Evolutionary conservation across 306 rosid genomes (phyloP).

Genomic region (Lotus japonicus): DNA sequence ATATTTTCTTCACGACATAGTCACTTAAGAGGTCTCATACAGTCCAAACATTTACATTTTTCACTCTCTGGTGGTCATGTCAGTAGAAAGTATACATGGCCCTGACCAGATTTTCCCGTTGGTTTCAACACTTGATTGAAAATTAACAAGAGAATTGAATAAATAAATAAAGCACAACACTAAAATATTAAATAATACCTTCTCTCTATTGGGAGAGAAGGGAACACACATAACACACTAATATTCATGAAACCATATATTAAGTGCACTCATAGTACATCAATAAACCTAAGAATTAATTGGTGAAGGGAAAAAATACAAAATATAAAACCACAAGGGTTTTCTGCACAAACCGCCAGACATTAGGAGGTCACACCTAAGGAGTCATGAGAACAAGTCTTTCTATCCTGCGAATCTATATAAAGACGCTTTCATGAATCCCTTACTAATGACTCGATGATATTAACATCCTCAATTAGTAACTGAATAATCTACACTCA

Average conservation of each 20-base stretch:
- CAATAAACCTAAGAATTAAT: conserved; percentile 24
- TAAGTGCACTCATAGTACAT: conserved; percentile 30
- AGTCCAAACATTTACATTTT: no score
- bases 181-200: neutral
- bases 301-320: conserved; percentile 22
- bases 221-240: conserved; percentile 6
- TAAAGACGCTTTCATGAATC: conserved; percentile 31
- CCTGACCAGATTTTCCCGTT: no score
- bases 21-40: no score
- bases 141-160: no score
- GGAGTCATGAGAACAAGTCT: conserved; percentile 43
- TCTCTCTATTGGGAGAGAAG: neutral
- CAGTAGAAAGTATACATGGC: no score
- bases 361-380: conserved; percentile 62
- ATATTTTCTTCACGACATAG: no score
- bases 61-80: no score
- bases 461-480: conserved; percentile 59
- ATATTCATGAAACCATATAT: conserved; percentile 27
- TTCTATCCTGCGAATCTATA: conserved; percentile 38
- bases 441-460: conserved; percentile 43
- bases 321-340: conserved; percentile 39
- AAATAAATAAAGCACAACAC: neutral
- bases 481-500: conserved; percentile 74
- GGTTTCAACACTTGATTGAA: no score
- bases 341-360: conserved; percentile 72